phyloP scores from a whole-genome alignment of 495 filamentous ascomycete genomes.

The Penicillium fimorum region DNA sequence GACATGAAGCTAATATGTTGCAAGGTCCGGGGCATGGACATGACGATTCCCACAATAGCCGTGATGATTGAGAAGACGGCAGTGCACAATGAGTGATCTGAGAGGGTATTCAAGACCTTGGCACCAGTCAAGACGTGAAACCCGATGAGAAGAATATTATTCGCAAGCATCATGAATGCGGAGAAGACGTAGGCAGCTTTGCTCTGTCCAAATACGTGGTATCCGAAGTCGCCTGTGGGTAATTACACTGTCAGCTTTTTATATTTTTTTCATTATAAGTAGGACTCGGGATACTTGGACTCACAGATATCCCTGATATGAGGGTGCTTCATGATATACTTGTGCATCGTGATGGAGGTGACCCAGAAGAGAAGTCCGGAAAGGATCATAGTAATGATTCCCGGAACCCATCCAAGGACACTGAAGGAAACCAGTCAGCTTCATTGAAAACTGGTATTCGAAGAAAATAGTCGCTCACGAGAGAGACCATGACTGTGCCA shows the following conservation, averaged over 20 bases:
- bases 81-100: constrained; percentile 38
- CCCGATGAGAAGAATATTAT: constrained; percentile 41
- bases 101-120: constrained; percentile 38
- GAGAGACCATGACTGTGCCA: constrained; percentile 49
- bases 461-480: constrained; percentile 27
- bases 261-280: neutral
- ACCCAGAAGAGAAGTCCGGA: constrained; percentile 41
- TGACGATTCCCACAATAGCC: constrained; percentile 39
- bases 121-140: constrained; percentile 42
- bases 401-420: constrained; percentile 48
- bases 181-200: constrained; percentile 35
- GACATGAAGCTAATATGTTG: constrained; percentile 47
- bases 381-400: constrained; percentile 42
- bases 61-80: constrained; percentile 35
- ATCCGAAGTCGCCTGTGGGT: constrained; percentile 36
- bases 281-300: neutral
- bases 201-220: constrained; percentile 42
- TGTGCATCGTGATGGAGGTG: constrained; percentile 48
- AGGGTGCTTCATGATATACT: constrained; percentile 48
- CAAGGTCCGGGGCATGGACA: constrained; percentile 43
- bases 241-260: neutral
- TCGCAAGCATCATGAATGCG: constrained; percentile 40
- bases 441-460: neutral
- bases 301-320: constrained; percentile 48
- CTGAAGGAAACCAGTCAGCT: constrained; percentile 15